Evolutionary conservation across 1,139 yeast species (phyloP), one percentile per base, ranked within the genome.

Genomic region (Saccharomycopsis hybrid): DNA sequence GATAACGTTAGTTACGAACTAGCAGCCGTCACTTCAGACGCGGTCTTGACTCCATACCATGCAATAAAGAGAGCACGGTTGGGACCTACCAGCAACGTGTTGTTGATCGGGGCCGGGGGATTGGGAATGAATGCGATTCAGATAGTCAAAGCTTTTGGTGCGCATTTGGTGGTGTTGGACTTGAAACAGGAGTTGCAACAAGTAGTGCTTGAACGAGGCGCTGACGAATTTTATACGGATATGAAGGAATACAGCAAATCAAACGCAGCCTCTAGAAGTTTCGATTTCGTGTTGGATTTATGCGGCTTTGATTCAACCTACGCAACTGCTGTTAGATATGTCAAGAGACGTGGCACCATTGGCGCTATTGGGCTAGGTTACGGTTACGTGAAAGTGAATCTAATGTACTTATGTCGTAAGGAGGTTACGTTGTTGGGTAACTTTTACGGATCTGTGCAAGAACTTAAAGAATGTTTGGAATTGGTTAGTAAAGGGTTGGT

Each of bases 1-100:
- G 77, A 74, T 8, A 67, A 65, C 2, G 74, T 76, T 2, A 57
- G 69, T 18, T 73, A 66, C 52, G 78, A 65, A 47, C 65, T 62
- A 18, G 80, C 80, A 0, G 80, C 80, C 0, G 74, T 72, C 5
- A 67, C 78, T 11, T 68, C 74, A 53, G 74, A 75, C 56, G 70
- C 77, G 1, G 73, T 74, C 1, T 64, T 75, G 55, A 74, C 79
- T 1, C 78, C 78, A 7, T 72, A 65, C 59, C 78, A 73, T 57
- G 76, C 78, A 5, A 66, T 75, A 45, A 68, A 65, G 50, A 72
- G 70, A 56, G 73, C 71, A 3, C 65, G 60, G 47, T 58, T 59
- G 13, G 41, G 43, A 5, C 74, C 77, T n/a, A 62, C 69, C 3
- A 54, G 67, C 8, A 73, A 69, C 54, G 74, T 73, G 2, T 62